Percentiles rank a stretch among this genome's conserved stretches.
Conservation (phyloP, 768 basidiomycete genomes). For the Tricholoma bakamatsutake region DNA sequence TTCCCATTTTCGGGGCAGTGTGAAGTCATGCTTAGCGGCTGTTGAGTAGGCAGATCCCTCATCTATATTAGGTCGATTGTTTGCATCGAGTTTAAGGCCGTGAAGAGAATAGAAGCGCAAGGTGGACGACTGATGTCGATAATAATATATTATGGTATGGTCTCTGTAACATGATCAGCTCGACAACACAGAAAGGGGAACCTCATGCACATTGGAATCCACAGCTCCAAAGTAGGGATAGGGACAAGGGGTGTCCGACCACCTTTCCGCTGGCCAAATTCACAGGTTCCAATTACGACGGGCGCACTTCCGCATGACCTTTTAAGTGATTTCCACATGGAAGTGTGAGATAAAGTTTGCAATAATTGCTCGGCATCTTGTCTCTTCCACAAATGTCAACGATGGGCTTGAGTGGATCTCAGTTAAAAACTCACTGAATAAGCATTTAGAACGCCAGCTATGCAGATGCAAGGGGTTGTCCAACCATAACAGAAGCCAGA, state of each 20-base stretch:
- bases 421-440: constrained; percentile 24
- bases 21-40: constrained; percentile 35
- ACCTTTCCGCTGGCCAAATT: constrained; percentile 12
- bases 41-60: constrained; percentile 19
- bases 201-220: constrained; percentile 10
- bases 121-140: constrained; percentile 44
- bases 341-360: constrained; percentile 13
- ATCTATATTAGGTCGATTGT: constrained; percentile 7
- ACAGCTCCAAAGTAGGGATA: constrained; percentile 5
- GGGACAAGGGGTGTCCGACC: neutral
- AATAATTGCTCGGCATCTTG: constrained; percentile 1
- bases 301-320: constrained; percentile 27
- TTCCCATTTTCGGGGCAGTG: constrained; percentile 15
- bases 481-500: constrained; percentile 58
- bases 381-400: constrained; percentile 1
- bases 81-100: constrained; percentile 22
- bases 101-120: constrained; percentile 63
- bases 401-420: constrained; percentile 9
- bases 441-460: constrained; percentile 43
- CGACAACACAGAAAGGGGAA: constrained; percentile 1
- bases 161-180: constrained; percentile 9
- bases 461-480: constrained; percentile 40
- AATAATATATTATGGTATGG: constrained; percentile 41
- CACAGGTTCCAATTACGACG: constrained; percentile 27
- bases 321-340: constrained; percentile 22